Evolutionary conservation across 306 rosid genomes (phyloP).

Genomic region (Prunus armeniaca): DNA sequence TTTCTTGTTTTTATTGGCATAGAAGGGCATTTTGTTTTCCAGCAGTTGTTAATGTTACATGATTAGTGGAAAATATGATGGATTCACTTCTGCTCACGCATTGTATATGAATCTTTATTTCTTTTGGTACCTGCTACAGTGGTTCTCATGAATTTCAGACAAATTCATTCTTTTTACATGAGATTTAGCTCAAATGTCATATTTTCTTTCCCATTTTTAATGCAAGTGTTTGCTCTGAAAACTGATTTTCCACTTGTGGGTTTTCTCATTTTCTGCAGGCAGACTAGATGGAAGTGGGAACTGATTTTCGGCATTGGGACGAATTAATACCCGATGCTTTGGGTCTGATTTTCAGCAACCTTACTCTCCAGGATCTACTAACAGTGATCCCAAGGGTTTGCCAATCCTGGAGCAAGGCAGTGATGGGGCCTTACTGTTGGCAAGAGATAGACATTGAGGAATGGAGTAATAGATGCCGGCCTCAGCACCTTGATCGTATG

Average conservation of each 20-base stretch:
- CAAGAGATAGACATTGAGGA: conserved; percentile 92
- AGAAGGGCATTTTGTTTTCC: not conserved
- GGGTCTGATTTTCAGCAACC: conserved; percentile 78
- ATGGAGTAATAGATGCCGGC: conserved; percentile 65
- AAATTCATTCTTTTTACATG: not conserved
- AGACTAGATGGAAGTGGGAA: conserved; percentile 63
- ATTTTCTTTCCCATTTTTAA: not conserved
- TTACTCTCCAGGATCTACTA: conserved; percentile 68
- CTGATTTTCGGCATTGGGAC: conserved; percentile 73
- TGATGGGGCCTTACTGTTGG: conserved; percentile 87
- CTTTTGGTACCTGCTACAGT: not conserved
- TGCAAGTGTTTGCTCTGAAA: not conserved
- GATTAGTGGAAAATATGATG: conserved; percentile 1
- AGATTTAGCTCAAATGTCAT: not conserved
- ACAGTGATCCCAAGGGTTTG: conserved; percentile 88
- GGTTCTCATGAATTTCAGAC: not conserved
- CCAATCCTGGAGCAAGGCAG: conserved; percentile 87
- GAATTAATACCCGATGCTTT: conserved; percentile 90
- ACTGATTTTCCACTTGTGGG: not conserved
- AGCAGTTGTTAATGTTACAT: not conserved
- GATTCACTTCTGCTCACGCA: conserved; percentile 5
- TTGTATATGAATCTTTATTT: not conserved
- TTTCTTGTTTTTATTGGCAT: not conserved
- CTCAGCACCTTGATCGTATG: conserved; percentile 65
- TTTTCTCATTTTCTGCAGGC: not conserved